These are phyloP conservation scores for Aspergillus ibericus DNA, from an alignment of 2,329 filamentous ascomycete genomes.

Conservation along the genomic window DNA sequence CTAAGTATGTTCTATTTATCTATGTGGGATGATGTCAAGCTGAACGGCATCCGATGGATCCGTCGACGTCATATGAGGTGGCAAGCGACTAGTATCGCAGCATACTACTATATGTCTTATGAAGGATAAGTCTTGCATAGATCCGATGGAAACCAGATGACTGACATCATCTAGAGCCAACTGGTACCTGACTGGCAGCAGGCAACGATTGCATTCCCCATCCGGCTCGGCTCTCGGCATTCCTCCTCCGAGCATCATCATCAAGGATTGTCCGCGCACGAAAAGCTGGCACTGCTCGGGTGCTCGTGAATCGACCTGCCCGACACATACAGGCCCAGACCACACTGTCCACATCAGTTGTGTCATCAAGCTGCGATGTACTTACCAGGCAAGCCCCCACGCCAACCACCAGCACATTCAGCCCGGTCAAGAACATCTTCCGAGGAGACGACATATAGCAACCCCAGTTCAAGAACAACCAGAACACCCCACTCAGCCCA, in stretches of 20 bases:
- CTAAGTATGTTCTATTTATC: background rate
- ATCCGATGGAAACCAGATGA: too few species aligned
- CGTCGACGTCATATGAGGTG: background rate
- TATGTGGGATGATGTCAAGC: background rate
- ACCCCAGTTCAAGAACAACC: constrained; percentile 50
- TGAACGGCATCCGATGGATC: background rate
- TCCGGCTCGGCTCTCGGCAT: background rate
- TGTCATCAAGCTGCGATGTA: background rate
- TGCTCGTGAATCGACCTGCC: constrained; percentile 21
- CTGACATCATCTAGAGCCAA: too few species aligned
- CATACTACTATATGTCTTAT: too few species aligned
- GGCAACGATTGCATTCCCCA: too few species aligned
- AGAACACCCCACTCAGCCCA: constrained; percentile 47
- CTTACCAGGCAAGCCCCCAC: constrained; percentile 32
- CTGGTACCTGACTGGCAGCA: too few species aligned
- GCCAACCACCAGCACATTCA: constrained; percentile 46
- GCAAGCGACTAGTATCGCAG: background rate
- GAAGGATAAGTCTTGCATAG: background rate
- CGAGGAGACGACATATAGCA: constrained; percentile 37
- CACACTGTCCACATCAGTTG: constrained; percentile 9
- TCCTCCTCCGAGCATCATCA: background rate
- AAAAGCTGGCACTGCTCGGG: constrained; percentile 15
- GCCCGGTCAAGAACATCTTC: constrained; percentile 45
- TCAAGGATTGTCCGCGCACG: constrained; percentile 17
- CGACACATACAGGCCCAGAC: constrained; percentile 17